Percentiles rank a stretch among this genome's conserved stretches.
phyloP scores from a whole-genome alignment of 208 protist species.

The Trypanosoma theileri region DNA sequence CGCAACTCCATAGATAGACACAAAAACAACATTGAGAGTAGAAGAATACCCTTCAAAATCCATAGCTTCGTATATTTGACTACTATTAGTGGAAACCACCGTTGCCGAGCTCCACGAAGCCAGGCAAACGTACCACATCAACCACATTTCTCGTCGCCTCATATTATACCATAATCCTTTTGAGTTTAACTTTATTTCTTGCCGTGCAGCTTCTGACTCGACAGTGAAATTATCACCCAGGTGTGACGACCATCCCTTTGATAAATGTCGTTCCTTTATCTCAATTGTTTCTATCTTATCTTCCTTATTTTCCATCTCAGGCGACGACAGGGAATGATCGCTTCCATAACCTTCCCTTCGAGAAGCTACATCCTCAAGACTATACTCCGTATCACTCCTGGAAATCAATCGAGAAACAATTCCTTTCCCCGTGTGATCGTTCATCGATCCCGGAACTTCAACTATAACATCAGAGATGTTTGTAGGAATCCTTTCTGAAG shows the following conservation, averaged over 20 bases:
- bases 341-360: no score
- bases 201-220: conserved; percentile 8
- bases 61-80: conserved; percentile 71
- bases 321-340: not conserved
- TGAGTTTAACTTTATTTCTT: conserved; percentile 42
- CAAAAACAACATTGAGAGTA: conserved; percentile 72
- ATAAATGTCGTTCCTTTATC: conserved; percentile 15
- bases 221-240: conserved; percentile 13
- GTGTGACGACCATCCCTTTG: conserved; percentile 10
- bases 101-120: conserved; percentile 76
- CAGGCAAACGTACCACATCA: conserved; percentile 86
- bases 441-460: no score
- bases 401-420: no score
- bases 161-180: conserved; percentile 54
- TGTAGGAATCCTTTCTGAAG: no score
- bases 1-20: conserved; percentile 78
- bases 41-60: conserved; percentile 54
- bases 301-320: not conserved
- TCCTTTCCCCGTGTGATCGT: no score
- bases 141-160: conserved; percentile 59
- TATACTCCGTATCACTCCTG: no score
- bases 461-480: no score
- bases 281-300: conserved; percentile 10
- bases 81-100: conserved; percentile 76
- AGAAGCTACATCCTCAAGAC: no score